Percentiles rank a stretch among this genome's conserved stretches.
Evolutionary conservation across 2,329 filamentous ascomycete species (phyloP).

Genomic region (Fusarium nurragi): DNA sequence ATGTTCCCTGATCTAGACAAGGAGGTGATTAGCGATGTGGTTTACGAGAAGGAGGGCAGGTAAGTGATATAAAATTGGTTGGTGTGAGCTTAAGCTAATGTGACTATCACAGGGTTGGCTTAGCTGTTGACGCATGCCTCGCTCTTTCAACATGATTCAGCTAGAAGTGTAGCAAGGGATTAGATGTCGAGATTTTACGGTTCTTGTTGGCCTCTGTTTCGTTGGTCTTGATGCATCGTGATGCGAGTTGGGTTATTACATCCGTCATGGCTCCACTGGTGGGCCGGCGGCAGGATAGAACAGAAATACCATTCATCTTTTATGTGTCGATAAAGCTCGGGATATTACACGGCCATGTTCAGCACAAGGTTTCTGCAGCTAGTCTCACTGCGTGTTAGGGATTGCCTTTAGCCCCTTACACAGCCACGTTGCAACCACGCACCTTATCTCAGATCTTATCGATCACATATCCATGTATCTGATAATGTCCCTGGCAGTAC

Average conservation of each 20-base stretch:
- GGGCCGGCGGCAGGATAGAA: constrained; percentile 18
- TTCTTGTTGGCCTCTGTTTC: background rate
- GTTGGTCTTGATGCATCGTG: background rate
- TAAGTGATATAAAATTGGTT: constrained; percentile 56
- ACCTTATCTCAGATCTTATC: background rate
- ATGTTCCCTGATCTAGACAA: constrained; percentile 98
- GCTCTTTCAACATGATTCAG: constrained; percentile 64
- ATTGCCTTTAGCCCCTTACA: background rate
- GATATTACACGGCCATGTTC: background rate
- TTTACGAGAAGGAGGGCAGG: constrained; percentile 94
- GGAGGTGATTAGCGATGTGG: constrained; percentile 96
- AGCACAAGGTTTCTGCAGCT: background rate
- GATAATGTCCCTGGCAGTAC: background rate
- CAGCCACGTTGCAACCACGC: background rate
- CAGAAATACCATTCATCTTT: constrained; percentile 30
- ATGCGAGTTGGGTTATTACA: constrained; percentile 6
- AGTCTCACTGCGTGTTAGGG: background rate
- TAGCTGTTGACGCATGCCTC: constrained; percentile 87
- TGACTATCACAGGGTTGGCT: constrained; percentile 68
- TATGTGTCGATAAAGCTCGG: background rate
- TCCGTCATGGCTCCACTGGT: background rate
- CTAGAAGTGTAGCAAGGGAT: constrained; percentile 8
- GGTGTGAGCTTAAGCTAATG: constrained; percentile 4
- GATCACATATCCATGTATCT: constrained; percentile 3
- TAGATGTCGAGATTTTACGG: background rate